These are phyloP conservation scores for Amphibolis antarctica DNA, from an alignment of 106 monocot species.

Conservation along the genomic window DNA sequence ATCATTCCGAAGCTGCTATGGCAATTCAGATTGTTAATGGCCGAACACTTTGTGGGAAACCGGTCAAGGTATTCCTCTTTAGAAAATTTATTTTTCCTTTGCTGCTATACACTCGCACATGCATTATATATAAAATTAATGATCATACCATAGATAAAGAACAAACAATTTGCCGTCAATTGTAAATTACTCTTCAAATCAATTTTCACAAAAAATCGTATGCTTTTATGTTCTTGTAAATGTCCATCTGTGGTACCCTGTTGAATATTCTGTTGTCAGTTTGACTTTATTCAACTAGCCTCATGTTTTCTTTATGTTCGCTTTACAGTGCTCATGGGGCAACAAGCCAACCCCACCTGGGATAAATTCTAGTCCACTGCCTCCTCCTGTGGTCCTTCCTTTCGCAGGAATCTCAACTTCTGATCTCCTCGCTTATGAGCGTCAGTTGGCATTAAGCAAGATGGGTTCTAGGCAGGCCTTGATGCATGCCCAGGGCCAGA, in stretches of 20 bases:
- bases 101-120: neutral
- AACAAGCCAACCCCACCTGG: conserved; percentile 72
- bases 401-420: conserved; percentile 17
- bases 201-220: no score
- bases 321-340: conserved; percentile 78
- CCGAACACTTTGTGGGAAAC: conserved; percentile 47
- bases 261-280: no score
- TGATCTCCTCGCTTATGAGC: conserved; percentile 41
- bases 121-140: neutral
- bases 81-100: neutral
- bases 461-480: conserved; percentile 37
- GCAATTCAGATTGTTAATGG: conserved; percentile 66
- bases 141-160: neutral
- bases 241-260: neutral
- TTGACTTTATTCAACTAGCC: no score
- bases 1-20: conserved; percentile 57
- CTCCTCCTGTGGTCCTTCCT: conserved; percentile 35
- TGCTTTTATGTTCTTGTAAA: no score
- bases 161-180: no score
- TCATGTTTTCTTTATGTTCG: neutral
- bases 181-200: no score
- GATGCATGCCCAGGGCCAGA: conserved; percentile 44
- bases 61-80: conserved; percentile 36
- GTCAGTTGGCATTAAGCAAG: conserved; percentile 46
- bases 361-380: conserved; percentile 36